These are phyloP conservation scores for Starmerella apis DNA, from an alignment of 805 yeast genomes.

Conservation along the genomic window DNA sequence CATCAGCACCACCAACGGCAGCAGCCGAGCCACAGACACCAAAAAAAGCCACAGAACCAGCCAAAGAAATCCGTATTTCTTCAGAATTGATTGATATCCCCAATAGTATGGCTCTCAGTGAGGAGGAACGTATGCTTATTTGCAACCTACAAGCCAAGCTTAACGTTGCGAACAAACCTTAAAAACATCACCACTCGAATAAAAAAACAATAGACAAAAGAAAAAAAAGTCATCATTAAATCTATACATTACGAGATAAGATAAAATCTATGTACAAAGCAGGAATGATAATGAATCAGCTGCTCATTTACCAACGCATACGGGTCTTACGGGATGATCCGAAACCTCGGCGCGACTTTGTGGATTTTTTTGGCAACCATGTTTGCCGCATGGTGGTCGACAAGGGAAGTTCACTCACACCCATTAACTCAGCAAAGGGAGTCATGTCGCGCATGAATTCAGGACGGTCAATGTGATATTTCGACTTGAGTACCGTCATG, in stretches of 20 bases:
- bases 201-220: too few relatives aligned
- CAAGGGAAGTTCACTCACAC: conserved; percentile 22
- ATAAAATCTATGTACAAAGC: neutral
- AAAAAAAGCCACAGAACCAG: too few relatives aligned
- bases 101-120: neutral
- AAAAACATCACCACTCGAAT: neutral
- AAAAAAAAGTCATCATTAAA: too few relatives aligned
- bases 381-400: conserved; percentile 16
- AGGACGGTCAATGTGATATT: conserved; percentile 18
- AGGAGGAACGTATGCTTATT: conserved; percentile 3
- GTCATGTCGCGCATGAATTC: conserved; percentile 25
- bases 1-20: conserved; percentile 1
- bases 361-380: conserved; percentile 17
- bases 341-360: conserved; percentile 9
- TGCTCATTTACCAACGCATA: conserved; percentile 25
- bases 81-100: neutral
- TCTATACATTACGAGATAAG: neutral
- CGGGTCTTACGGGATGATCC: conserved; percentile 25
- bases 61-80: neutral
- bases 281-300: neutral
- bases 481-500: conserved; percentile 24
- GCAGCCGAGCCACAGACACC: neutral
- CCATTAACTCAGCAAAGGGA: conserved; percentile 26
- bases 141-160: conserved; percentile 1
- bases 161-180: neutral